Evolutionary conservation across 495 filamentous ascomycete genomes (phyloP), one percentile per base, ranked within the genome.

Genomic region (Glutinoglossum americanum): DNA sequence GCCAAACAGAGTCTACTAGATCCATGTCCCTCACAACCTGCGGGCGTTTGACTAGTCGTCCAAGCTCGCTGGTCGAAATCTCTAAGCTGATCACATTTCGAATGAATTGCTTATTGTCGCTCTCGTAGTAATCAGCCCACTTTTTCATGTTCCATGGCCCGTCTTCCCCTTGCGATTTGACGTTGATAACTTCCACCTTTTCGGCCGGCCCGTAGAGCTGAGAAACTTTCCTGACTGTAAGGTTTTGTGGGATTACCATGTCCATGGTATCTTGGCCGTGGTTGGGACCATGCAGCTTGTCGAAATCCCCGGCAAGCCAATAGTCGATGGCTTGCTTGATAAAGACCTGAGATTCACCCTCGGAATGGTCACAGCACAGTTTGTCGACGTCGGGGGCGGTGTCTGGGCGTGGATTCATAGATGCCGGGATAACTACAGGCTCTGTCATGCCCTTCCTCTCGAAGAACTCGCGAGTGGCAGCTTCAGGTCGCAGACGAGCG

Each of bases 11-110:
- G 65, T 87, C 83, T 63, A 82, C 80, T 27, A 87, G 71, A 64
- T 87, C 83, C 35, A 84, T 70, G 57, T 85, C 81, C 30, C 83
- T 77, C 8, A 86, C 83, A 53, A 84, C 72, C 66, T 82, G 79
- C 5, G 83, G 83, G 45, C 83, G 73, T 51, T 74, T 77, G 51
- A 87, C 82, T 33, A 84, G 69, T 54, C 73, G 71, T 26, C 83
- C 83, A 28, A 87, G 64, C 61, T 69, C 77, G 58, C 79, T 85
- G 54, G 80, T 74, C 9, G 83, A 85, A 3, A 87, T 79, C 62
- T 87, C 83, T 37, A 86, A 69, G 61, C 84, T 87, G 63, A 87
- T 87, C 51, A 86, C 84, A 62, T 87, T 87, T 15, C 81, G 76
- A 25, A 87, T 80, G 8, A 75, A 67, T 61, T 84, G 84, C 17